Evolutionary conservation across 768 basidiomycete species (phyloP), one percentile per base, ranked within the genome.

Genomic region (Mycena floridula): DNA sequence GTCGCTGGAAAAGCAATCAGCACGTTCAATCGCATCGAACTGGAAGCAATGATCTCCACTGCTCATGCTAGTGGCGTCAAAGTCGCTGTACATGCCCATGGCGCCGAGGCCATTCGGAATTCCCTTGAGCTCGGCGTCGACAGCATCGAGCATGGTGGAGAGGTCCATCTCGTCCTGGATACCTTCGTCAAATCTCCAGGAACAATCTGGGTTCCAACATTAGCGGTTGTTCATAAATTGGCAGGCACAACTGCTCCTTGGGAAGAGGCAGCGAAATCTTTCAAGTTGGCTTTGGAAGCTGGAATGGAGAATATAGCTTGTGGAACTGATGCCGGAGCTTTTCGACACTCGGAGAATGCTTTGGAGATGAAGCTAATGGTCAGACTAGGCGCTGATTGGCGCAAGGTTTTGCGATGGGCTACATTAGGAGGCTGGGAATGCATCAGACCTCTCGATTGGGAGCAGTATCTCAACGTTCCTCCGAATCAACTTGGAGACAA

Each of bases 251-350:
- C n/a, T 3, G 8, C n/a, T 11, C 35, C 47, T 5, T 81, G 76
- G 78, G 63, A 64, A 42, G 51, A 48, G 26, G 63, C 63, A 4
- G 50, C 52, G 27, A 49, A 47, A 7, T 66, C 68, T 4, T 83
- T 85, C 63, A 51, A 60, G 42, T 58, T 60, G 5, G 78, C 72
- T 11, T 53, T 82, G 5, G 59, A 60, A 35, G 52, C 58, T 3
- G 69, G 66, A 0, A 61, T 72, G 50, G 67, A 73, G 8, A 67
- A 69, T 43, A 68, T 84, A 42, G 78, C 78, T 6, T 77, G 76
- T 54, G 81, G 81, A 6, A 79, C 81, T 1, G 79, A 84, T 58
- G 84, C 81, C 2, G 82, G 81, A 7, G 71, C 73, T 2, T 84
- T 83, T 56, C 52, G 72, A 15, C 82, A 82, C 53, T 81, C 80